Evolutionary conservation across 2,329 filamentous ascomycete genomes (phyloP), one percentile per base, ranked within the genome.

Genomic region (Cladosporium sp.): DNA sequence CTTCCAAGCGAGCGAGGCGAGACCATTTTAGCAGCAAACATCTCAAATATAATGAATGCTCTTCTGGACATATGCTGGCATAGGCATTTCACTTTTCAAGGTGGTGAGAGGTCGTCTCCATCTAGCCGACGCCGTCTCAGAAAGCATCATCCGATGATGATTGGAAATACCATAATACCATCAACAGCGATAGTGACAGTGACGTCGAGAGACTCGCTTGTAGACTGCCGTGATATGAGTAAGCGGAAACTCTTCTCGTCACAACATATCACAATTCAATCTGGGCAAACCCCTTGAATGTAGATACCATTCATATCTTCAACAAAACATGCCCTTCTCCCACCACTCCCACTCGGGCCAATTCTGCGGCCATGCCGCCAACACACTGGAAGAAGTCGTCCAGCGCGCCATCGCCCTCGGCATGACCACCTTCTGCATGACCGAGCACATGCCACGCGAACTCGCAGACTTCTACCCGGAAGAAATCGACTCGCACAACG

Each of bases 291-390:
- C 57, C 57, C n/a, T 58, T 34, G 30, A 7, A 7, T 10, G 30
- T 10, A 32, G 4, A 36, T 8, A 36, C 12, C 34, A 14, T 21
- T 30, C 54, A 59, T 41, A 59, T 6, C 12, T 41, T 10, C 36
- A 44, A 8, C 34, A 30, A 34, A 55, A 24, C 12, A 98, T 98
- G 95, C 93, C 94, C 1, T 97, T 96, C 81, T 96, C 95, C 4
- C 96, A 98, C 83, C 95, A 99, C 80, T 96, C 92, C 75, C 95
- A 99, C 81, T 98, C 95, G 44, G 95, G 95, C 69, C 92, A 99
- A 78, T 99, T 99, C 83, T 99, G 95, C 82, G 89, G 89, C 11
- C 95, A 99, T 82, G 95, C 95, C 60, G 88, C 90, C 76, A 88
- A 96, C 77, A 85, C 88, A 24, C 86, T 99, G 11, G 94, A 98